Conservation (phyloP, 2,329 filamentous ascomycete genomes). For the Aspergillus unguis region DNA sequence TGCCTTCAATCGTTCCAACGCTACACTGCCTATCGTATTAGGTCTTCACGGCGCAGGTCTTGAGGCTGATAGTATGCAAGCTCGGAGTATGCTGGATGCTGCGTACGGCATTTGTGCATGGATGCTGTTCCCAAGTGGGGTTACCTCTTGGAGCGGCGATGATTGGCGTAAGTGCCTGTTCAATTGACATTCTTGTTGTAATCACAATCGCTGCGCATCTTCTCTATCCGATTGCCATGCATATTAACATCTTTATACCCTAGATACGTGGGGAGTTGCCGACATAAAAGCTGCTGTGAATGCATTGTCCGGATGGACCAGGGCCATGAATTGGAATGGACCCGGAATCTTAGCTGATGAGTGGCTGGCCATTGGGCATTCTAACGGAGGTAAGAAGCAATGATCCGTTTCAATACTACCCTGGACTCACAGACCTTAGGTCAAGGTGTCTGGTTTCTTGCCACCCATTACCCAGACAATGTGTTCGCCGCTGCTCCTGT, state of each 20-base stretch:
- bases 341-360: constrained; percentile 43
- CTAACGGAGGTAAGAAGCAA: constrained; percentile 50
- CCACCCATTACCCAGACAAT: constrained; percentile 56
- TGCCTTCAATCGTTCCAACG: not conserved
- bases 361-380: constrained; percentile 57
- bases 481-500: constrained; percentile 56
- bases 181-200: not conserved
- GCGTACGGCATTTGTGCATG: constrained; percentile 54
- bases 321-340: constrained; percentile 47
- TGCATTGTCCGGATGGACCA: constrained; percentile 52
- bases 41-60: constrained; percentile 57
- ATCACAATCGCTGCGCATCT: not conserved
- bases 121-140: constrained; percentile 55
- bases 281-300: constrained; percentile 54
- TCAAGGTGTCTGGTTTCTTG: constrained; percentile 56
- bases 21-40: constrained; percentile 48
- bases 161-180: constrained; percentile 52
- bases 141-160: constrained; percentile 58
- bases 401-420: no score
- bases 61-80: constrained; percentile 49
- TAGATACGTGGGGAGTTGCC: constrained; percentile 52
- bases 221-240: not conserved
- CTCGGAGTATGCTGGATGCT: constrained; percentile 48
- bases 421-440: constrained; percentile 25
- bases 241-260: not conserved